Base-by-base conservation (phyloP, 2,329 filamentous ascomycete species). In the Trichoderma sp. region DNA sequence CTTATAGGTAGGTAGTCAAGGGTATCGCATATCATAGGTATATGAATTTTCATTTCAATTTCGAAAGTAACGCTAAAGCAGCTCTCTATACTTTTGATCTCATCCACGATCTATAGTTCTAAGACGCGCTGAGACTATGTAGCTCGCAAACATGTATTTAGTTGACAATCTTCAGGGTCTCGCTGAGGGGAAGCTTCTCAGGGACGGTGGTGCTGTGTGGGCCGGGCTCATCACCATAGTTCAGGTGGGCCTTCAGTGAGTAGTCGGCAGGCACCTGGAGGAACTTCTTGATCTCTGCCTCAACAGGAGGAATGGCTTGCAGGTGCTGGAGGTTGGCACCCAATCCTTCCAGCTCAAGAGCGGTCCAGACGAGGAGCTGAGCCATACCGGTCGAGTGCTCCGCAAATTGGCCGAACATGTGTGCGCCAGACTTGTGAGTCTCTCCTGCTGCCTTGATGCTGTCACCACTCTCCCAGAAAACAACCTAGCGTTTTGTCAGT, bases 251-350 rank as follows among this genome's bases (percentile, higher is more conserved):
- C 43, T 67, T 67, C 4, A 67, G 55, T 14, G 28, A n/a, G 32
- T 67, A 67, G 43, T 67, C 55, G 14, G 28, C 21, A 3, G 65
- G 65, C 13, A 67, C 65, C 13, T 52, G 21, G 11, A 59, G 55
- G 43, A 54, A 67, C 30, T 59, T 39, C 43, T 60, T 67, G 14
- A 67, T 39, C 26, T 85, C 81, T 64, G 93, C 90, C 82, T 89
- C 87, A 73, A 86, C 84, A 81, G 96, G 91, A 74, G 96, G 87
- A 68, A 97, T 81, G n/a, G 93, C 93, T 86, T 93, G 96, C 85
- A 97, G 96, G 83, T 97, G 94, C 85, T 97, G 94, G 64, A 97
- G 86, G 85, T 94, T 97, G 77, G 90, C 91, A 73, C 93, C 93
- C 68, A 96, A 87, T 34, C 94, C 93, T 78, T 96, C 93, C 70